Conservation (phyloP, 495 filamentous ascomycete genomes). For the Daldinia decipiens region DNA sequence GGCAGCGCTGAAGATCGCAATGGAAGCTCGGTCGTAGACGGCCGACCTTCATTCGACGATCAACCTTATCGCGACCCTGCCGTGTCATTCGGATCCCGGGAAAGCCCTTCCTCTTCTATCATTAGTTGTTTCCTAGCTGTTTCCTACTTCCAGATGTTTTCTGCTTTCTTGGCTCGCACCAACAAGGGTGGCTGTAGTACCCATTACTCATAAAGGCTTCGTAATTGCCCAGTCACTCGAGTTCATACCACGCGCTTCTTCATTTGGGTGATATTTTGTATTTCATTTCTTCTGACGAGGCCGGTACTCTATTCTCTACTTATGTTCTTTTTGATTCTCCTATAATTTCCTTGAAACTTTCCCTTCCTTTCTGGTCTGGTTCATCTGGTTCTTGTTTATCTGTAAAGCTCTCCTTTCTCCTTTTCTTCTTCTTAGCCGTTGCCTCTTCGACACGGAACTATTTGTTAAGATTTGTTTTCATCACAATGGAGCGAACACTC, state of each 20-base stretch:
- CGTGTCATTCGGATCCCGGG: slow-evolving; percentile 32
- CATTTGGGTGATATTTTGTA: slow-evolving; percentile 31
- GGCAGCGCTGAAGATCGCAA: slow-evolving; percentile 44
- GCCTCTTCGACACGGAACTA: slow-evolving; percentile 11
- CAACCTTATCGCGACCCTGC: slow-evolving; percentile 35
- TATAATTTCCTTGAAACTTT: slow-evolving; percentile 32
- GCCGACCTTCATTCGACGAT: slow-evolving; percentile 24
- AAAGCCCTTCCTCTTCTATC: slow-evolving; percentile 19
- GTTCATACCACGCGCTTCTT: slow-evolving; percentile 26
- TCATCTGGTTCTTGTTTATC: slow-evolving; percentile 30
- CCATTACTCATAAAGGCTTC: slow-evolving; percentile 40
- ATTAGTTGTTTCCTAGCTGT: slow-evolving; percentile 36
- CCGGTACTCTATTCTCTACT: slow-evolving; percentile 39
- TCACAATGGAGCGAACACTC: slow-evolving; percentile 33
- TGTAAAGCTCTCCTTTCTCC: slow-evolving; percentile 3
- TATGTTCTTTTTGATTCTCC: slow-evolving; percentile 26
- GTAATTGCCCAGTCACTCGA: slow-evolving; percentile 35
- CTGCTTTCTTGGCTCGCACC: slow-evolving; percentile 38
- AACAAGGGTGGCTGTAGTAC: slow-evolving; percentile 32
- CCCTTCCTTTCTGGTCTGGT: slow-evolving; percentile 16
- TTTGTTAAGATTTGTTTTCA: slow-evolving; percentile 4
- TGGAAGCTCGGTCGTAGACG: slow-evolving; percentile 36
- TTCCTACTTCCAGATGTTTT: slow-evolving; percentile 35
- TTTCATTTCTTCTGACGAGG: slow-evolving; percentile 44
- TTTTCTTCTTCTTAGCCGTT: slow-evolving; percentile 15